Conservation (phyloP, 2,329 filamentous ascomycete species). For the Aureobasidium melanogenum region DNA sequence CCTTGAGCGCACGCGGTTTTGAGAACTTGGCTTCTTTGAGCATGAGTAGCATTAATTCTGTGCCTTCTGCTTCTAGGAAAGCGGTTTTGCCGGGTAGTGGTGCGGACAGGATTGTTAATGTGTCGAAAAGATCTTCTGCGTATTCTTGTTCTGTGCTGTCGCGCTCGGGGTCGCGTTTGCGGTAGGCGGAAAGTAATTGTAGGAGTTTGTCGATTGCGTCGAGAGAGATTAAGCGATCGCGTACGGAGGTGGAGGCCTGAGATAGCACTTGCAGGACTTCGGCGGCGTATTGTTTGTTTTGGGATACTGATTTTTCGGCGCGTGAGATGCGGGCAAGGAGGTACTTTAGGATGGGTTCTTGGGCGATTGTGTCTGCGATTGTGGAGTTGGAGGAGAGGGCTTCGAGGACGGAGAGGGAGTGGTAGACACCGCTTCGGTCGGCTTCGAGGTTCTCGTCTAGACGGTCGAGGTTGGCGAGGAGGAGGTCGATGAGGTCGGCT, state of each 20-base stretch:
- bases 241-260: conserved; percentile 62
- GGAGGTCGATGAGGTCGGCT: conserved; percentile 62
- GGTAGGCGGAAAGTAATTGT: conserved; percentile 75
- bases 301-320: conserved; percentile 56
- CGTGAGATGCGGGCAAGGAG: conserved; percentile 64
- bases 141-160: conserved; percentile 89
- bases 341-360: conserved; percentile 66
- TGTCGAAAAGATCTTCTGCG: conserved; percentile 88
- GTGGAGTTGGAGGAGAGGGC: conserved; percentile 66
- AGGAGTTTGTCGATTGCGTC: conserved; percentile 74
- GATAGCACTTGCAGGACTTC: conserved; percentile 85
- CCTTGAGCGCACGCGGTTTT: conserved; percentile 67
- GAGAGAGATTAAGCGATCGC: conserved; percentile 47
- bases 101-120: conserved; percentile 70
- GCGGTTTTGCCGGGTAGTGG: conserved; percentile 65
- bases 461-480: conserved; percentile 69
- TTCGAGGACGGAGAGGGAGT: conserved; percentile 72
- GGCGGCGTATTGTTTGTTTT: conserved; percentile 93
- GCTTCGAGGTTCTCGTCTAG: conserved; percentile 64
- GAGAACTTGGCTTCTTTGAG: conserved; percentile 79
- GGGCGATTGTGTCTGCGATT: conserved; percentile 63
- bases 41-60: conserved; percentile 89
- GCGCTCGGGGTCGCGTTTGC: conserved; percentile 75
- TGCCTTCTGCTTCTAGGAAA: conserved; percentile 81
- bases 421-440: conserved; percentile 79